Evolutionary conservation across 2,329 filamentous ascomycete genomes (phyloP), one percentile per base, ranked within the genome.

Genomic region (Paecilomyces sp.): DNA sequence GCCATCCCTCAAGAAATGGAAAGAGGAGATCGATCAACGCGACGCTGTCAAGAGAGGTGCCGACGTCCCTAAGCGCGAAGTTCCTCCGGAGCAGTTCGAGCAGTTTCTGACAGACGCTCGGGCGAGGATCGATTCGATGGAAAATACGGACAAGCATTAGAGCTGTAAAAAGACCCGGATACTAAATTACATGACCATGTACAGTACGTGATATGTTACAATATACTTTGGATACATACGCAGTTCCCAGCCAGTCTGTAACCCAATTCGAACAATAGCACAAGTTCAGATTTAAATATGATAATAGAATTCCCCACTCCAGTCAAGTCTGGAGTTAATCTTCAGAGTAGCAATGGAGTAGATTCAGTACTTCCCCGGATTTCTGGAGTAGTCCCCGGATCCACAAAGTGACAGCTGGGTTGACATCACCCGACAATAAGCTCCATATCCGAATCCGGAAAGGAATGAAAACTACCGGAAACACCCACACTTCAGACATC

Each of bases 1-100:
- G 55, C 73, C 71, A 0, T 66, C 69, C 3, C 28, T 75, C 56
- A 62, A 71, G 47, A 71, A 65, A 41, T 75, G 72, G 72, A 41
- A 60, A 13, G 67, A 70, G 22, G 58, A 65, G 24, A 74, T 74
- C 24, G 61, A 58, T 0, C 60, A 65, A 57, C 65, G 72, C n/a
- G 60, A 61, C 5, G 72, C 72, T 1, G 71, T 74, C 13, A 57
- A 68, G 60, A 41, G 4, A 13, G 36, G 36, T 15, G 36, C 15
- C 13, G 15, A 41, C 18, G 15, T 54, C 5, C 51, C 51, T 2
- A 54, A 57, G 33, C 22, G 65, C 57, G 57, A 54, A 11, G 12
- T 12, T 13, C 1, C 22, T n/a, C 15, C 64, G 1, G 59, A 60
- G 18, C 47, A 58, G 56, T 36, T 62, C 56, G 58, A 61, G 3